Percentiles rank a stretch among this genome's conserved stretches.
Evolutionary conservation across 441 rosid genomes (phyloP).

Genomic region (Daphne laureola): DNA sequence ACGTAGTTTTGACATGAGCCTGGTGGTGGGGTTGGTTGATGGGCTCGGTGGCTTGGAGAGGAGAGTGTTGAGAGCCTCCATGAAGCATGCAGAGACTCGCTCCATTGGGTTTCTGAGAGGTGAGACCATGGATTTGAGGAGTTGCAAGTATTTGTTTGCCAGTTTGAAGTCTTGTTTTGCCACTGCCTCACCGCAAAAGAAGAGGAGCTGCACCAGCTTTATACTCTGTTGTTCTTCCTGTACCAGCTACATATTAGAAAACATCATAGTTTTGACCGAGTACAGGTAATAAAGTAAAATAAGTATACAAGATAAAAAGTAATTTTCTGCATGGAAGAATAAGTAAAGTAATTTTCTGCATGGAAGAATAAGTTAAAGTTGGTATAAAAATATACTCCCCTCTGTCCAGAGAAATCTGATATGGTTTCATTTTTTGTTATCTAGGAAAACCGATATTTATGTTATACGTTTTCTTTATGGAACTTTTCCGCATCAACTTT

Average conservation of each 20-base stretch:
- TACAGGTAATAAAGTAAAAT: no score
- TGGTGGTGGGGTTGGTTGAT: slow-evolving; percentile 20
- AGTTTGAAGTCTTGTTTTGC: slow-evolving; percentile 55
- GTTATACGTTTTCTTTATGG: no score
- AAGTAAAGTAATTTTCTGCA: slow-evolving; percentile 11
- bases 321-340: slow-evolving; percentile 10
- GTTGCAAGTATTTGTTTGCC: slow-evolving; percentile 43
- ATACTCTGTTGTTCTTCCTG: slow-evolving; percentile 59
- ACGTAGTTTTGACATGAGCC: slow-evolving; percentile 30
- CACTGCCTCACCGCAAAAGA: slow-evolving; percentile 50
- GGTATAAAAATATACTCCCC: background rate
- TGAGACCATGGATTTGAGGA: slow-evolving; percentile 38
- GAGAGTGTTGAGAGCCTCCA: slow-evolving; percentile 49
- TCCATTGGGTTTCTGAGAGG: slow-evolving; percentile 59
- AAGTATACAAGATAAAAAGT: no score
- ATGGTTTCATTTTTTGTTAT: no score
- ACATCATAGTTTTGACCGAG: no score
- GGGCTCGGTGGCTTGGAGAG: slow-evolving; percentile 24
- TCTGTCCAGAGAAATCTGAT: no score
- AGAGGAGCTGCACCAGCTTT: slow-evolving; percentile 52
- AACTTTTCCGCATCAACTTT: no score
- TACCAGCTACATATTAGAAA: background rate
- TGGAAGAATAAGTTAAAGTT: background rate
- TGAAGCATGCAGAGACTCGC: slow-evolving; percentile 49
- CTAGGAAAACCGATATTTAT: no score